Evolutionary conservation across 2,329 filamentous ascomycete species (phyloP).

Genomic region (Fusarium haematococcum): DNA sequence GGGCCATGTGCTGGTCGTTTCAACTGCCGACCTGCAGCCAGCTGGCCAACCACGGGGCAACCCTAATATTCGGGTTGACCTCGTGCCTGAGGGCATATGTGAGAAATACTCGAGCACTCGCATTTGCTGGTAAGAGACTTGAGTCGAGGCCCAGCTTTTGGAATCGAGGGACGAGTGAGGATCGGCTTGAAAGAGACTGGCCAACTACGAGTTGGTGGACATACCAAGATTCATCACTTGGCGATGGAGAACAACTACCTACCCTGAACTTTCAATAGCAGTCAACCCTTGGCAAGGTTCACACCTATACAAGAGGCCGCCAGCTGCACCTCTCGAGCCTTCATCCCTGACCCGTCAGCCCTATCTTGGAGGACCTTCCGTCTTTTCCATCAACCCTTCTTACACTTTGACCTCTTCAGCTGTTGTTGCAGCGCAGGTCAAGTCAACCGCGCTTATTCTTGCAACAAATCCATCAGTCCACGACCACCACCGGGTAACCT

Average conservation of each 20-base stretch:
- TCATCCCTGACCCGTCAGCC: slow-evolving; percentile 32
- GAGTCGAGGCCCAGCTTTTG: slow-evolving; percentile 7
- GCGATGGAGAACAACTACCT: background rate
- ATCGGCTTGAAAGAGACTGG: background rate
- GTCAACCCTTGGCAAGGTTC: background rate
- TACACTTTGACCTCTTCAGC: background rate
- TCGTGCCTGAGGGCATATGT: slow-evolving; percentile 21
- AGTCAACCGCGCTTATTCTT: slow-evolving; percentile 9
- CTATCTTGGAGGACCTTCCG: background rate
- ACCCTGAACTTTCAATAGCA: background rate
- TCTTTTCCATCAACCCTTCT: slow-evolving; percentile 14
- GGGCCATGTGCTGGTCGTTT: background rate
- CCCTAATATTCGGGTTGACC: slow-evolving; percentile 14
- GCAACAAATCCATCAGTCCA: background rate
- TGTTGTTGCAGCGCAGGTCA: background rate
- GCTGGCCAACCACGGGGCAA: slow-evolving; percentile 19
- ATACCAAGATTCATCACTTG: background rate
- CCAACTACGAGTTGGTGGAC: background rate
- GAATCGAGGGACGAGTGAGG: background rate
- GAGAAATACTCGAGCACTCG: slow-evolving; percentile 24
- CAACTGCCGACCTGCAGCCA: slow-evolving; percentile 16
- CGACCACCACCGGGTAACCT: background rate
- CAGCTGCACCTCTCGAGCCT: slow-evolving; percentile 22
- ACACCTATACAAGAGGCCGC: background rate
- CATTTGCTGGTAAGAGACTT: slow-evolving; percentile 19